A percentile compares a stretch with the other conserved stretches of the same genome.
phyloP scores from a whole-genome alignment of 169 alveolate species.

The Fabrea salina region DNA sequence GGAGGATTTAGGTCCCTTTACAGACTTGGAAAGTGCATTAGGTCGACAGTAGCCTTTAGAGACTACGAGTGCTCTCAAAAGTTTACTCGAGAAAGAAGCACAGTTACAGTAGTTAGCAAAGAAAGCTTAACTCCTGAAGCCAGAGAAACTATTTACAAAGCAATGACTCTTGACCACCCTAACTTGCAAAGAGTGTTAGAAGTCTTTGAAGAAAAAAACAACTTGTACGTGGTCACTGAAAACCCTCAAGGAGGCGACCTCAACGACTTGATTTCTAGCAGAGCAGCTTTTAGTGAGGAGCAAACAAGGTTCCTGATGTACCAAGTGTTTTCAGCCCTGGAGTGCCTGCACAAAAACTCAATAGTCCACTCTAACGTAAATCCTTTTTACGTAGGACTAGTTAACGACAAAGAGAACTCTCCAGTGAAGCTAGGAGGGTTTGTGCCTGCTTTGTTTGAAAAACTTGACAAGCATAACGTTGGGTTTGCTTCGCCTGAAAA shows the following conservation, averaged over 20 bases:
- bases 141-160: not conserved
- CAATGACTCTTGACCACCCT: constrained; percentile 62
- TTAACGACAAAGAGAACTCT: not conserved
- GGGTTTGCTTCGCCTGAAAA: constrained; percentile 22
- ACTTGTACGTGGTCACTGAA: not conserved
- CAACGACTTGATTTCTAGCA: not conserved
- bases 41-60: not conserved
- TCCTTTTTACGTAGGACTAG: not conserved
- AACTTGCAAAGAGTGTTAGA: constrained; percentile 62
- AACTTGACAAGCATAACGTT: not conserved
- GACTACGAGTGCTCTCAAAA: not conserved
- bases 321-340: not conserved
- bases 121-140: not conserved
- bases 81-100: not conserved
- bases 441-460: not conserved
- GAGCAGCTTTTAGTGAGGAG: not conserved
- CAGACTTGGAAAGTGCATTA: not conserved
- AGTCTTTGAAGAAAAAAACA: constrained; percentile 54
- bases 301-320: not conserved
- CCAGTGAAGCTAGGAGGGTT: not conserved
- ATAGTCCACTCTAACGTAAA: not conserved
- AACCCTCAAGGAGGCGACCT: not conserved
- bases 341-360: not conserved
- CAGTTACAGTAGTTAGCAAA: not conserved
- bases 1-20: not conserved